phyloP scores from a whole-genome alignment of 768 basidiomycete species.

The Amanita molliuscula region DNA sequence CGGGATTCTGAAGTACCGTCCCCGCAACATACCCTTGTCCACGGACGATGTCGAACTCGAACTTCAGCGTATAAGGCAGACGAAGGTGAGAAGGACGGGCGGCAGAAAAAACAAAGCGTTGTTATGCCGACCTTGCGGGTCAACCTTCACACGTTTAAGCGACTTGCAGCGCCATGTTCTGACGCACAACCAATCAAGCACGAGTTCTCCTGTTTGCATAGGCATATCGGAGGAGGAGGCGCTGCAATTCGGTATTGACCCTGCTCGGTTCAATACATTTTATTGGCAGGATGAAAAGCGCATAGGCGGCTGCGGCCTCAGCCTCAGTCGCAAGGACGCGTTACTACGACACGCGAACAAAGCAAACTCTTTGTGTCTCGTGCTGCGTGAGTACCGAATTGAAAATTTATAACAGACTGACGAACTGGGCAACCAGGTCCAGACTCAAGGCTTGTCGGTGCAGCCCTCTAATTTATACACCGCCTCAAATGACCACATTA shows the following conservation, averaged over 20 bases:
- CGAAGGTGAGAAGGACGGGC: background rate
- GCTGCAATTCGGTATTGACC: slow-evolving; percentile 1
- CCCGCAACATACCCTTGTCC: background rate
- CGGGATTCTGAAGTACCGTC: background rate
- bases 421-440: background rate
- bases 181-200: background rate
- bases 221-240: slow-evolving; percentile 10
- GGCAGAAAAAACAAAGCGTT: background rate
- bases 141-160: background rate
- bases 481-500: background rate
- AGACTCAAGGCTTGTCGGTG: background rate
- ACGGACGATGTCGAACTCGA: background rate
- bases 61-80: background rate
- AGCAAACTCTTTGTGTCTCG: background rate
- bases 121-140: background rate
- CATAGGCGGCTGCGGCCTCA: slow-evolving; percentile 29
- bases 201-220: background rate
- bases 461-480: background rate
- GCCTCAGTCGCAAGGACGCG: slow-evolving; percentile 36
- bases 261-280: slow-evolving; percentile 5
- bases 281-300: slow-evolving; percentile 21
- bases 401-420: background rate
- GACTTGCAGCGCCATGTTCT: slow-evolving; percentile 1
- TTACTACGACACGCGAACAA: slow-evolving; percentile 27
- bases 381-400: background rate